phyloP scores from a whole-genome alignment of 192 early-diverging fungal species.

The Entomortierella lignicola region DNA sequence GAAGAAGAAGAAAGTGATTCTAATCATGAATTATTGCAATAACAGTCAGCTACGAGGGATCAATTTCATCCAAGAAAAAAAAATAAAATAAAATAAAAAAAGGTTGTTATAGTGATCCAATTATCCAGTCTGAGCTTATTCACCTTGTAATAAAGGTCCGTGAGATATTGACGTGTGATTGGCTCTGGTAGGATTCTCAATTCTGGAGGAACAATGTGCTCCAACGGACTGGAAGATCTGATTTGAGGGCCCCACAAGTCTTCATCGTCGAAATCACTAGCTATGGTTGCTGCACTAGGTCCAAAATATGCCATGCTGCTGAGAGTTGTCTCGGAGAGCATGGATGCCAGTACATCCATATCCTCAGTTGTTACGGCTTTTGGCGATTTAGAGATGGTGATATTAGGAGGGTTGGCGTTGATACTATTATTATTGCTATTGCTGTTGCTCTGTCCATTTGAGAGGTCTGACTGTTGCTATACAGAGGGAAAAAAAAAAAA shows the following conservation, averaged over 20 bases:
- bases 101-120: too few relatives aligned
- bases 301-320: conserved; percentile 35
- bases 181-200: conserved; percentile 28
- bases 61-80: not conserved
- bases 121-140: not conserved
- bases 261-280: conserved; percentile 22
- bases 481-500: not conserved
- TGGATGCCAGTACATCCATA: conserved; percentile 7
- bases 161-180: conserved; percentile 8
- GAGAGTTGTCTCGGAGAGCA: conserved; percentile 31
- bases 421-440: too few relatives aligned
- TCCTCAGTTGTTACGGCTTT: conserved; percentile 8
- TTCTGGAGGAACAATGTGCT: conserved; percentile 24
- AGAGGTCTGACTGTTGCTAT: not conserved
- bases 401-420: not conserved
- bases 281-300: conserved; percentile 26
- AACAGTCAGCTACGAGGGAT: not conserved
- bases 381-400: not conserved
- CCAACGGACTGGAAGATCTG: conserved; percentile 14
- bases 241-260: conserved; percentile 40
- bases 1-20: conserved; percentile 37
- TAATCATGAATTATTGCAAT: not conserved
- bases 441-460: not conserved
- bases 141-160: conserved; percentile 34
- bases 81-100: not conserved